A percentile compares a stretch with the other conserved stretches of the same genome.
Conservation (phyloP, 225 moss, liverwort and hornwort species). For the Ulota crispa region DNA sequence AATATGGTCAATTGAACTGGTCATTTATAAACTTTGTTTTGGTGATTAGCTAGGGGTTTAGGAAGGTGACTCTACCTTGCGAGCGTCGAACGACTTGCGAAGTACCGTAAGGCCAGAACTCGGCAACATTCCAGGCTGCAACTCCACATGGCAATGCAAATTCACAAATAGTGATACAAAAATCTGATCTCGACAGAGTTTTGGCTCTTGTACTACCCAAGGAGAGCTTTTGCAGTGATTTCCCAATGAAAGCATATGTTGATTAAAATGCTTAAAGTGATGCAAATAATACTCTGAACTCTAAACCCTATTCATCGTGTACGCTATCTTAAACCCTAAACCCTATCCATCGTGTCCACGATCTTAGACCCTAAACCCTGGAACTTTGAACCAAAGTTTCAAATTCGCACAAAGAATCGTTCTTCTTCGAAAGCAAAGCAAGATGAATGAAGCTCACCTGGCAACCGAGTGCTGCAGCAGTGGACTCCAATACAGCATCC, state of each 20-base stretch:
- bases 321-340: slow-evolving; percentile 15
- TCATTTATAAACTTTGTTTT: background rate
- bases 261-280: background rate
- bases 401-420: background rate
- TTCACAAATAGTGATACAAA: too few species aligned
- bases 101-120: slow-evolving; percentile 64
- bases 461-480: slow-evolving; percentile 62
- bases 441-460: slow-evolving; percentile 36
- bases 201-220: too few species aligned
- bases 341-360: slow-evolving; percentile 2
- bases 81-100: slow-evolving; percentile 93
- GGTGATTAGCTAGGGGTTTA: background rate
- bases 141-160: slow-evolving; percentile 8
- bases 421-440: background rate
- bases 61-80: slow-evolving; percentile 57
- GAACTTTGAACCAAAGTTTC: slow-evolving; percentile 15
- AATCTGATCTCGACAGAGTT: too few species aligned
- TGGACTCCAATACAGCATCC: slow-evolving; percentile 64
- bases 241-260: background rate
- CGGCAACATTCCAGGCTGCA: slow-evolving; percentile 66
- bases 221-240: background rate
- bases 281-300: background rate
- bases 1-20: background rate
- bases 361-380: slow-evolving; percentile 22
- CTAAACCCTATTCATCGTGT: background rate